A percentile compares a stretch with the other conserved stretches of the same genome.
Evolutionary conservation across 1,284 basidiomycete species (phyloP).

Genomic region (Peniophora sp.): DNA sequence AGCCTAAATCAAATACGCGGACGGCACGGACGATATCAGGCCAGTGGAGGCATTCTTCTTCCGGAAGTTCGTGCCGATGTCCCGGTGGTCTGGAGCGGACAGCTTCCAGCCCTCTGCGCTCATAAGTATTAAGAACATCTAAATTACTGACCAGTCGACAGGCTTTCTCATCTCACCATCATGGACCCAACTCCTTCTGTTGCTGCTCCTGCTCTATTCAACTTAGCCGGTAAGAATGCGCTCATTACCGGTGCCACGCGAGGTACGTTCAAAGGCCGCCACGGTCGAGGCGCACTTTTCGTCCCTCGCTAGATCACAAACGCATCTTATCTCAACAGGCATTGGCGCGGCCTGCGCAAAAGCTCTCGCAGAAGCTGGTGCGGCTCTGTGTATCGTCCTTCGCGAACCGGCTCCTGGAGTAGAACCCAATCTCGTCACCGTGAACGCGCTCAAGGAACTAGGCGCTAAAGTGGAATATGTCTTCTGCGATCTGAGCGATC

Average conservation of each 20-base stretch:
- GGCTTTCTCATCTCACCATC: too few species aligned
- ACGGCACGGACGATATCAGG: too few species aligned
- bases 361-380: slow-evolving; percentile 74
- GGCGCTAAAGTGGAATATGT: slow-evolving; percentile 44
- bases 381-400: slow-evolving; percentile 74
- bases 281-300: too few species aligned
- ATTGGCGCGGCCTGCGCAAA: slow-evolving; percentile 70
- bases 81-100: too few species aligned
- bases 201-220: slow-evolving; percentile 48
- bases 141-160: too few species aligned
- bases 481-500: slow-evolving; percentile 70
- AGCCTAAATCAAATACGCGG: too few species aligned
- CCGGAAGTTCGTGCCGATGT: too few species aligned
- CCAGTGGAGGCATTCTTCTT: too few species aligned
- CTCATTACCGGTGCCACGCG: slow-evolving; percentile 68
- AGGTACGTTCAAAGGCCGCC: slow-evolving; percentile 26
- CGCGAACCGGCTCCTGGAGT: slow-evolving; percentile 32
- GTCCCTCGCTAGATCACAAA: background rate
- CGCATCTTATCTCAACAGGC: slow-evolving; percentile 31
- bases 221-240: slow-evolving; percentile 49
- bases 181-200: slow-evolving; percentile 39
- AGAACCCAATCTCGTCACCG: slow-evolving; percentile 47
- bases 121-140: too few species aligned
- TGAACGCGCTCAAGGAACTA: slow-evolving; percentile 41
- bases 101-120: too few species aligned